Conservation (phyloP, 2,329 filamentous ascomycete genomes). For the Ophiostoma tasmaniense region DNA sequence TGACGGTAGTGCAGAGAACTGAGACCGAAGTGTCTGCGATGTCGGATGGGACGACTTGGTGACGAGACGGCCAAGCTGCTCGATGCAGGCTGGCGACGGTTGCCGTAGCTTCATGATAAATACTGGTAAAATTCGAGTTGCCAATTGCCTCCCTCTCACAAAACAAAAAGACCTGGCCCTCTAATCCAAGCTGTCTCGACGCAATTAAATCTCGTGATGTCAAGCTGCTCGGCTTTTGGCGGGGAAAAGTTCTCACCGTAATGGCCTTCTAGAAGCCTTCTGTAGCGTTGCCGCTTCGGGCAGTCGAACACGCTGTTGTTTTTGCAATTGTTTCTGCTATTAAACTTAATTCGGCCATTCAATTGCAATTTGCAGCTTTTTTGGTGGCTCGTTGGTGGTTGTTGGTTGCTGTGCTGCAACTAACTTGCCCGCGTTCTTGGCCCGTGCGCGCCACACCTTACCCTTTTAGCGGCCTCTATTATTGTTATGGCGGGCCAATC, state of each 20-base stretch:
- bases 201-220: neutral
- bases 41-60: neutral
- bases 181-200: neutral
- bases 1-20: neutral
- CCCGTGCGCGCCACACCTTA: constrained; percentile 21
- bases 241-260: constrained; percentile 7
- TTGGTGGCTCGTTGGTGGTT: neutral
- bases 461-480: constrained; percentile 21
- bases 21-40: neutral
- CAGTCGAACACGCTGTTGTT: constrained; percentile 10
- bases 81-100: constrained; percentile 3
- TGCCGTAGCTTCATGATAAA: constrained; percentile 16
- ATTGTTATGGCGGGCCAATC: constrained; percentile 21
- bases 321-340: constrained; percentile 12
- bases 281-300: constrained; percentile 17
- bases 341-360: constrained; percentile 11
- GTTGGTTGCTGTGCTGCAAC: constrained; percentile 21
- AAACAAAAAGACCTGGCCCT: neutral
- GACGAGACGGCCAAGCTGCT: constrained; percentile 10
- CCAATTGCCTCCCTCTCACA: neutral
- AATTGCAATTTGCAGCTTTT: neutral
- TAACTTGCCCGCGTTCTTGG: constrained; percentile 20
- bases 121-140: neutral
- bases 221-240: constrained; percentile 8
- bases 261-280: constrained; percentile 20